Conservation (phyloP, 225 moss, liverwort and hornwort species). For the Sphagnum tenellum region DNA sequence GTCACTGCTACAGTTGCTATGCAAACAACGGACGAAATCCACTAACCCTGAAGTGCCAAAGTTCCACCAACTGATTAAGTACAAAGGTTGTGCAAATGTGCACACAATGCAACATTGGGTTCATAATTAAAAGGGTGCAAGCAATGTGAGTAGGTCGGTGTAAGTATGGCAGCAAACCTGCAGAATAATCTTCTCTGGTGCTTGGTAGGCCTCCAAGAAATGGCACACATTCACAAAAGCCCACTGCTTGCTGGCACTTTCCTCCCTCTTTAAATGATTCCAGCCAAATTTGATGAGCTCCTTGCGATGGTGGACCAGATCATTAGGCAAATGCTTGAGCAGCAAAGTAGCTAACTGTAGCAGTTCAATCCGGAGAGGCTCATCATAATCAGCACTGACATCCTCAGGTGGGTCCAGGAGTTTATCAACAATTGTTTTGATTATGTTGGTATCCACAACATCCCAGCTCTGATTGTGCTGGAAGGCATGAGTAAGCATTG, state of each 20-base stretch:
- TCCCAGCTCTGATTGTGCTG: conserved; percentile 97
- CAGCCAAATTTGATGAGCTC: conserved; percentile 99
- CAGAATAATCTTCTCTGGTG: conserved; percentile 97
- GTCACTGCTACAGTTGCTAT: background rate
- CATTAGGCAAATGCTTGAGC: conserved; percentile 86
- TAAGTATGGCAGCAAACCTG: conserved; percentile 40
- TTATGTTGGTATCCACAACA: conserved; percentile 79
- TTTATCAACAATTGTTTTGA: conserved; percentile 96
- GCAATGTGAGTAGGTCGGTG: too few species aligned
- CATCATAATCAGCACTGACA: conserved; percentile 98
- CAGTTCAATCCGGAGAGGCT: conserved; percentile 93
- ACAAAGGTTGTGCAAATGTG: too few species aligned
- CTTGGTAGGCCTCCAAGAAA: conserved; percentile 98
- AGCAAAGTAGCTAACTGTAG: conserved; percentile 91
- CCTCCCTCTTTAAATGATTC: conserved; percentile 99
- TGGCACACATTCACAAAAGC: conserved; percentile 99
- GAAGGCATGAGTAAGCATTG: conserved; percentile 96
- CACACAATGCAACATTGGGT: too few species aligned
- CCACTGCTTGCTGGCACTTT: conserved; percentile 99
- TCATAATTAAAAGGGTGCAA: too few species aligned
- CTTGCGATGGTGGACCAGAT: conserved; percentile 98
- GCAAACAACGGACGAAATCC: background rate
- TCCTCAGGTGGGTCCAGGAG: conserved; percentile 96
- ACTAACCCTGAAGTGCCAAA: too few species aligned
- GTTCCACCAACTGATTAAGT: too few species aligned